Conservation (phyloP, 2,329 filamentous ascomycete species). For the Colletotrichum lentis region DNA sequence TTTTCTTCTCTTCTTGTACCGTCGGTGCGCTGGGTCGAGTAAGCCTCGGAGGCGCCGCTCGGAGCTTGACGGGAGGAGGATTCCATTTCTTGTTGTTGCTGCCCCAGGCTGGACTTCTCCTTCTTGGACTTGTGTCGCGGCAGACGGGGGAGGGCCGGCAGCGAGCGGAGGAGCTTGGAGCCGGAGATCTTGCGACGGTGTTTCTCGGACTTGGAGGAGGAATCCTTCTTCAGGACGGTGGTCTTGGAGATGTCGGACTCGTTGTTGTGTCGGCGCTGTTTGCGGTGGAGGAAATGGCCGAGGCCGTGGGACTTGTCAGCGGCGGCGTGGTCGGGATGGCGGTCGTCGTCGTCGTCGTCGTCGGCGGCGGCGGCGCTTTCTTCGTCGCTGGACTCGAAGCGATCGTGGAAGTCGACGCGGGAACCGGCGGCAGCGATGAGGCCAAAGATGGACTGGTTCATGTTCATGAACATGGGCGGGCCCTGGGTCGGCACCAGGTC, state of each 20-base stretch:
- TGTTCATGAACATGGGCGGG: slow-evolving; percentile 69
- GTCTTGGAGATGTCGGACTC: slow-evolving; percentile 44
- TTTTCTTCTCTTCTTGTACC: slow-evolving; percentile 36
- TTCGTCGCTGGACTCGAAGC: slow-evolving; percentile 86
- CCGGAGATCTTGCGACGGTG: slow-evolving; percentile 63
- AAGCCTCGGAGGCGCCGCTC: slow-evolving; percentile 42
- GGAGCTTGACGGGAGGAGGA: slow-evolving; percentile 48
- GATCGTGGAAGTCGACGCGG: slow-evolving; percentile 79
- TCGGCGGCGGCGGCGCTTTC: slow-evolving; percentile 67
- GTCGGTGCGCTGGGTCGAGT: slow-evolving; percentile 21
- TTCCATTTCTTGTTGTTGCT: slow-evolving; percentile 33
- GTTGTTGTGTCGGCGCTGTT: slow-evolving; percentile 53
- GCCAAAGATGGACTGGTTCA: slow-evolving; percentile 95
- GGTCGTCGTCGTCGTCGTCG: slow-evolving; percentile 43
- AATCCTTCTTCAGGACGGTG: slow-evolving; percentile 44
- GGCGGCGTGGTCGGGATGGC: slow-evolving; percentile 6
- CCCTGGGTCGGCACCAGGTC: slow-evolving; percentile 56
- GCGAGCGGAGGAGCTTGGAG: slow-evolving; percentile 71
- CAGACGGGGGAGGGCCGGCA: slow-evolving; percentile 66
- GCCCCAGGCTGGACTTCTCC: slow-evolving; percentile 50
- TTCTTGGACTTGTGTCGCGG: slow-evolving; percentile 54
- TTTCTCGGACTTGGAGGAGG: slow-evolving; percentile 49
- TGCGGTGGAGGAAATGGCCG: slow-evolving; percentile 38
- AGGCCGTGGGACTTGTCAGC: not conserved
- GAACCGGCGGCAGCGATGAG: slow-evolving; percentile 90